Conservation (phyloP, 768 basidiomycete species). For the Tulasnella sp. region DNA sequence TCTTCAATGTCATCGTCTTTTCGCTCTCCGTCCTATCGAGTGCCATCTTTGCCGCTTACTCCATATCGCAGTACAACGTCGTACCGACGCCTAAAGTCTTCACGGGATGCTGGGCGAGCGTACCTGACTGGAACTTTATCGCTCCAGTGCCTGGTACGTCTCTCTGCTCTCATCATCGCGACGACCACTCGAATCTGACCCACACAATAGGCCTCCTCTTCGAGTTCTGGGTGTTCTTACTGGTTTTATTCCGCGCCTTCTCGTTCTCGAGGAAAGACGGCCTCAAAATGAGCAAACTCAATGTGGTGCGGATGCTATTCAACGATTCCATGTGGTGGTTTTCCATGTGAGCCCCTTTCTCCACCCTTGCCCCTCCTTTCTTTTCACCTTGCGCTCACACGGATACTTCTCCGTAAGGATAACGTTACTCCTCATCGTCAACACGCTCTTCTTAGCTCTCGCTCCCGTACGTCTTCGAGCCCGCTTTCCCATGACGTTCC, state of each 20-base stretch:
- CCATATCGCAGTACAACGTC: not conserved
- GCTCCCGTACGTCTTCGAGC: not conserved
- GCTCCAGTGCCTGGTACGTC: constrained; percentile 2
- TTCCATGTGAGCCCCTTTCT: not conserved
- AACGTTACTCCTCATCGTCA: constrained; percentile 1
- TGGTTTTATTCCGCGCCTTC: not conserved
- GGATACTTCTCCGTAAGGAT: not conserved
- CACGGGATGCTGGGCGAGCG: not conserved
- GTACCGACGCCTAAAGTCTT: not conserved
- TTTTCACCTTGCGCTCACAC: not conserved
- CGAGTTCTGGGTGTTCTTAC: constrained; percentile 5
- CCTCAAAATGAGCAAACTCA: not conserved
- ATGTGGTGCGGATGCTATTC: not conserved
- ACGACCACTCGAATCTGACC: not conserved
- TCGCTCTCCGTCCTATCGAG: not conserved
- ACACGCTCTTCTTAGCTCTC: not conserved
- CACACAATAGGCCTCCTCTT: not conserved
- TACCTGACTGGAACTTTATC: not conserved
- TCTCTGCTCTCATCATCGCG: not conserved
- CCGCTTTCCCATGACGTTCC: not conserved
- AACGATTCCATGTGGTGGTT: constrained; percentile 10
- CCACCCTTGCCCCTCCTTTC: not conserved
- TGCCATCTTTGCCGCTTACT: not conserved
- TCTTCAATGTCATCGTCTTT: not conserved
- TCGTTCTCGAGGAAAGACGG: not conserved